Conservation (phyloP, 2,329 filamentous ascomycete species). For the Arthrobotrys sinensis region DNA sequence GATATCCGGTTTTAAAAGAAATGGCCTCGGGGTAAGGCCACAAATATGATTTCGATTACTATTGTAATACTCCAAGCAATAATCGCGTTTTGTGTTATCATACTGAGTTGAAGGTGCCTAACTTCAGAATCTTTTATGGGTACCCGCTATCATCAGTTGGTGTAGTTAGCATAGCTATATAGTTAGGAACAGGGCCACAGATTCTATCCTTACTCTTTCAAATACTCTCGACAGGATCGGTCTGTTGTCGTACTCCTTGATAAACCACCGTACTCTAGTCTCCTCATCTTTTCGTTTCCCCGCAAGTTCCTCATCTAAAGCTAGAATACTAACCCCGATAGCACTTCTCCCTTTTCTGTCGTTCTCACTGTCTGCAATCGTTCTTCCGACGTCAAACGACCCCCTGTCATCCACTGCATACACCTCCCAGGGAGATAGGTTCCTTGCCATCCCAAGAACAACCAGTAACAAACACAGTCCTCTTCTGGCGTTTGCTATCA, state of each 20-base stretch:
- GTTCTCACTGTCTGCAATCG: neutral
- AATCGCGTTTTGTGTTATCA: constrained; percentile 50
- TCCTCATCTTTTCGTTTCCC: constrained; percentile 44
- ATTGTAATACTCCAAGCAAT: constrained; percentile 28
- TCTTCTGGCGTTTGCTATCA: constrained; percentile 54
- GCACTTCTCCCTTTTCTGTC: constrained; percentile 10
- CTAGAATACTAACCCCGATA: constrained; percentile 33
- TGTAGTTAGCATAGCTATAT: neutral
- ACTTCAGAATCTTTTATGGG: constrained; percentile 41
- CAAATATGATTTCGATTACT: constrained; percentile 43
- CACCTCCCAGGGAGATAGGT: constrained; percentile 53
- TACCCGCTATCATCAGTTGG: constrained; percentile 34
- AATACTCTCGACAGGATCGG: constrained; percentile 52
- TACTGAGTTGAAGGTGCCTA: constrained; percentile 46
- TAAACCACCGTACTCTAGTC: constrained; percentile 51
- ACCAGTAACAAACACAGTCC: constrained; percentile 47
- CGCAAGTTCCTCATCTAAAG: constrained; percentile 30
- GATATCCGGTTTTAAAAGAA: constrained; percentile 28
- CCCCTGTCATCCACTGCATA: constrained; percentile 52
- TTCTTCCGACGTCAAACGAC: constrained; percentile 2
- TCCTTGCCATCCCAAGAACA: constrained; percentile 48
- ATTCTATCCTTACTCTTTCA: constrained; percentile 42
- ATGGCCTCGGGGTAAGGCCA: constrained; percentile 39
- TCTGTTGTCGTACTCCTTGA: constrained; percentile 54
- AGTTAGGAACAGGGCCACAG: neutral